Conservation (phyloP, 805 yeast species). For the Candida gorgasii region DNA sequence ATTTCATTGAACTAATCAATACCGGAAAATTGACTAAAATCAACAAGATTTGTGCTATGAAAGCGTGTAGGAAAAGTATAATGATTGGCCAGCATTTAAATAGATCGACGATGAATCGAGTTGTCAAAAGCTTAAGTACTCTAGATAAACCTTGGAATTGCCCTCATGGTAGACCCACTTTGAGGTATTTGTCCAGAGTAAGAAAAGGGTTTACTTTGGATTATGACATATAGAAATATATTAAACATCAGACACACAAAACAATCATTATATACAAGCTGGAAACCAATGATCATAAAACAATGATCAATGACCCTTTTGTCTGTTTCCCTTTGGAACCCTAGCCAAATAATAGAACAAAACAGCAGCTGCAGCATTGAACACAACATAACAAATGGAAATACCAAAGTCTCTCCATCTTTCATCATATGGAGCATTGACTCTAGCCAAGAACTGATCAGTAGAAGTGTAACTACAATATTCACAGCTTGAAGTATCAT, state of each 20-base stretch:
- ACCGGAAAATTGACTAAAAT: slow-evolving; percentile 55
- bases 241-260: slow-evolving; percentile 42
- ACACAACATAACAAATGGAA: slow-evolving; percentile 35
- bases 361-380: slow-evolving; percentile 33
- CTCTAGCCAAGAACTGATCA: slow-evolving; percentile 54
- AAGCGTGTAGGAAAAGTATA: slow-evolving; percentile 91
- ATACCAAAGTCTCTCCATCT: slow-evolving; percentile 72
- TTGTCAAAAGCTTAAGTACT: slow-evolving; percentile 66
- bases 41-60: slow-evolving; percentile 84
- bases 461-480: slow-evolving; percentile 62
- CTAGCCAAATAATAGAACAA: slow-evolving; percentile 60
- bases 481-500: slow-evolving; percentile 52
- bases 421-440: slow-evolving; percentile 45
- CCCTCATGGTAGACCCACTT: slow-evolving; percentile 98
- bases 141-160: slow-evolving; percentile 94
- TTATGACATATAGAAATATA: slow-evolving; percentile 11
- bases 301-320: slow-evolving; percentile 40
- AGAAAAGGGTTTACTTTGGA: slow-evolving; percentile 14
- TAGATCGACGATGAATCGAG: slow-evolving; percentile 57
- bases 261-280: no score
- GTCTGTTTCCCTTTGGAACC: slow-evolving; percentile 64
- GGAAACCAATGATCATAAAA: no score
- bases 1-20: slow-evolving; percentile 77
- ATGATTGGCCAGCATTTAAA: slow-evolving; percentile 86
- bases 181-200: slow-evolving; percentile 64